These are phyloP conservation scores for Murraya paniculata DNA, from an alignment of 345 rosid species.

Conservation along the genomic window DNA sequence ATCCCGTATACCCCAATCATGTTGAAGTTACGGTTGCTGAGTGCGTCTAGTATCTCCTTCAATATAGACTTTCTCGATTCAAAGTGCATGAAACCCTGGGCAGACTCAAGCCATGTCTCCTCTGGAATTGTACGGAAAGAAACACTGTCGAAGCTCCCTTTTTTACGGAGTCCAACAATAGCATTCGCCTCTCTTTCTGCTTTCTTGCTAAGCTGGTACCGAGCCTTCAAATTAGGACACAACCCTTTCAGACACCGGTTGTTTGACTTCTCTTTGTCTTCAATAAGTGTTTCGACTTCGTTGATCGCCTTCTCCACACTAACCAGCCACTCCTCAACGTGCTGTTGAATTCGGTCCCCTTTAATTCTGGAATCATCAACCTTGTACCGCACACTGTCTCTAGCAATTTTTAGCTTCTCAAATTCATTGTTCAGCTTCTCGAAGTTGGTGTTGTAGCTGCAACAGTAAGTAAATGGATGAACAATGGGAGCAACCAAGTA, in stretches of 20 bases:
- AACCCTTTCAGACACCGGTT: conserved; percentile 2
- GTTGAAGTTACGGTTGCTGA: too few relatives aligned
- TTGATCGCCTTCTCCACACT: rapidly evolving
- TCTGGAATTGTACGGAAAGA: neutral
- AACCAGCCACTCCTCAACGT: too few relatives aligned
- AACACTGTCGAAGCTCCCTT: neutral
- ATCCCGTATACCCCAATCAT: conserved; percentile 18
- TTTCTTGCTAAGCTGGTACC: conserved; percentile 3
- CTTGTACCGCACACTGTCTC: too few relatives aligned
- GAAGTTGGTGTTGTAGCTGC: too few relatives aligned
- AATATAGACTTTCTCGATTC: conserved; percentile 10
- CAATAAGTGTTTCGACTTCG: neutral
- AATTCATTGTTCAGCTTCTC: too few relatives aligned
- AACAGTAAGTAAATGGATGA: too few relatives aligned
- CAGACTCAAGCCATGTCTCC: neutral
- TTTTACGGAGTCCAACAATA: neutral
- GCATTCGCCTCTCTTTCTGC: neutral
- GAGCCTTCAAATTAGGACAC: conserved; percentile 1
- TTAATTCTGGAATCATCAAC: too few relatives aligned
- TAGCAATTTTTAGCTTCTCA: too few relatives aligned
- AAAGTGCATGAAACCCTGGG: neutral
- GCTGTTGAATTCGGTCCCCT: too few relatives aligned
- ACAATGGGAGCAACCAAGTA: too few relatives aligned
- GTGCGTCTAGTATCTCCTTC: too few relatives aligned
- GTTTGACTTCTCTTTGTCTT: neutral